Conservation (phyloP, 1,284 basidiomycete genomes). For the Melampsora larici-populina region DNA sequence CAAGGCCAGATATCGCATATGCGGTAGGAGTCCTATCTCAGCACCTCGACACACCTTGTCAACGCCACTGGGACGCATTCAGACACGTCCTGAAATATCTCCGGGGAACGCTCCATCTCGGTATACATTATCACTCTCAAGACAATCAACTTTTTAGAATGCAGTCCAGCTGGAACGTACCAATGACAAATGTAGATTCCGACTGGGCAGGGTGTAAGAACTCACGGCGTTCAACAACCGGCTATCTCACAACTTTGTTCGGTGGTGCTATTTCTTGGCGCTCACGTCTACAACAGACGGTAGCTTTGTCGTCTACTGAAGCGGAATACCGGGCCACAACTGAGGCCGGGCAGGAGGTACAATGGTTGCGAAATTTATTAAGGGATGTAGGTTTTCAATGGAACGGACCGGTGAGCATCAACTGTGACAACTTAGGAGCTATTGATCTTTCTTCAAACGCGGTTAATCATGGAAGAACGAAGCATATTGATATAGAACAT, state of each 20-base stretch:
- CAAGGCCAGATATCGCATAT: conserved; percentile 4
- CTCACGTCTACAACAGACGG: no score
- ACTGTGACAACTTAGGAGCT: no score
- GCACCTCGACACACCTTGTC: conserved; percentile 9
- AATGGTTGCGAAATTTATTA: not conserved
- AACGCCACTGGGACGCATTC: conserved; percentile 6
- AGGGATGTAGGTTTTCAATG: not conserved
- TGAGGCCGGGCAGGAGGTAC: not conserved
- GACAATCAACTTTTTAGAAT: not conserved
- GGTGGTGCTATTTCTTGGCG: not conserved
- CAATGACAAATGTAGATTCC: no score
- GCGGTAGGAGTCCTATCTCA: conserved; percentile 3
- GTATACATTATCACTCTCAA: not conserved
- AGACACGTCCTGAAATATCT: not conserved
- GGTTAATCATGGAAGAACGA: conserved; percentile 6
- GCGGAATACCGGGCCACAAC: not conserved
- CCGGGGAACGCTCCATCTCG: not conserved
- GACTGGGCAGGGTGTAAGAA: not conserved
- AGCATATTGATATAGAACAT: conserved; percentile 5
- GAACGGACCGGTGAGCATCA: not conserved
- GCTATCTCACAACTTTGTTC: not conserved
- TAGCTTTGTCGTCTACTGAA: no score
- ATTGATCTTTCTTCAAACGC: not conserved
- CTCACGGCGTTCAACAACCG: not conserved
- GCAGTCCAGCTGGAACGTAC: not conserved